Evolutionary conservation across 192 early-diverging fungal species (phyloP), one percentile per base, ranked within the genome.

Genomic region (Mortierella hygrophila): DNA sequence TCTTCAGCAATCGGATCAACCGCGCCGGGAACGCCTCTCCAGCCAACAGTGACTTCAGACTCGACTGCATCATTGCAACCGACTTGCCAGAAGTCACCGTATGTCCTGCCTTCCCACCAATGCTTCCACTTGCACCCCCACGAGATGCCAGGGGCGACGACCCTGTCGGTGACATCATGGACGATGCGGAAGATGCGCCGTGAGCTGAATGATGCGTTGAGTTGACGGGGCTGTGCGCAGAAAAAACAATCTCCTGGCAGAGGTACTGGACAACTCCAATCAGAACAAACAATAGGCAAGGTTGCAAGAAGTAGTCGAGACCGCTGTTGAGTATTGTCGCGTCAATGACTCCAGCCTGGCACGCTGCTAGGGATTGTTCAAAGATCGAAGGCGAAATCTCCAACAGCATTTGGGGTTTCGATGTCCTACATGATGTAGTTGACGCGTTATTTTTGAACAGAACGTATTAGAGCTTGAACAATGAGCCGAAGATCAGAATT

Each of bases 311-410:
- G 42, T 86, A 86, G 47, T 86, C 84, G 4, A 86, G 75, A 21
- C 84, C 84, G 32, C 75, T 77, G 46, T 74, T 86, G 13, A 86
- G 37, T 37, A 76, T 86, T 10, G 84, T 78, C 11, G 76, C 20
- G 32, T 86, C 84, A 47, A 86, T 80, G n/a, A 86, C 79, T 1
- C 84, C 84, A 47, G 84, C 84, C 32, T 86, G 84, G 54, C 84
- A 86, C 6, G 84, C 84, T 37, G 84, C 84, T 16, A 86, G 77
- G 0, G 84, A 86, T 60, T 86, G 84, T 35, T 77, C 84, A 60
- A 86, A 86, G 18, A 86, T 81, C 6, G 84, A 86, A 2, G 84
- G 84, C 0, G 84, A 76, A 32, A 86, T 86, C 68, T 81, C 84
- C 10, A 86, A 44, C 6, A 86, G 76, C 79, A 86, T 86, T n/a